A percentile compares a stretch with the other conserved stretches of the same genome.
Evolutionary conservation across 2,329 filamentous ascomycete species (phyloP).

Genomic region (Fusarium setosum): DNA sequence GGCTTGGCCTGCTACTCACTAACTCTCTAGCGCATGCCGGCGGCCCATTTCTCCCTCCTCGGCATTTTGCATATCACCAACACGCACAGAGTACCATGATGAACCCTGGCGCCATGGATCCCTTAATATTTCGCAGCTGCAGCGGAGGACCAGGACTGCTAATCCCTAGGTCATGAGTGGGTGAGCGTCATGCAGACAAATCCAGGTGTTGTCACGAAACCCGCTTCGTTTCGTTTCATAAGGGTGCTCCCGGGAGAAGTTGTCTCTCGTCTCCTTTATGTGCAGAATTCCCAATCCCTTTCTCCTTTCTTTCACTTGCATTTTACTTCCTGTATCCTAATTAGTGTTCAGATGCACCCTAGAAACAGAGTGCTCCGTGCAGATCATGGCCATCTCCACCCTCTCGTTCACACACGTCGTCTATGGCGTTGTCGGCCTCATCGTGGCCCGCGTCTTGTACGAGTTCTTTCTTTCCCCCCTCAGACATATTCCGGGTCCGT

Average conservation of each 20-base stretch:
- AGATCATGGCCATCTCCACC: constrained; percentile 23
- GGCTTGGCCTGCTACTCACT: too few relatives aligned
- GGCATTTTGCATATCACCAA: background rate
- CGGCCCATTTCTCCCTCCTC: background rate
- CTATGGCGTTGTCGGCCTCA: constrained; percentile 10
- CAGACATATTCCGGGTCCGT: constrained; percentile 22
- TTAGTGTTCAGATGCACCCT: background rate
- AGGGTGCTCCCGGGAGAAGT: too few relatives aligned
- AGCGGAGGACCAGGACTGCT: background rate
- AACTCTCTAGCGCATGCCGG: background rate
- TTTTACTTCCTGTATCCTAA: background rate
- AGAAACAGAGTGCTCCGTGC: background rate
- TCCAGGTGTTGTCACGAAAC: too few relatives aligned
- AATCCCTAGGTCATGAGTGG: background rate
- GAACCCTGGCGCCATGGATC: background rate
- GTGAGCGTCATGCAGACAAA: background rate
- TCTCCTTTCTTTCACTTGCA: background rate
- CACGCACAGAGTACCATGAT: background rate
- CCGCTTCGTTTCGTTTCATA: too few relatives aligned
- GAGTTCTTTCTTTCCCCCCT: constrained; percentile 27
- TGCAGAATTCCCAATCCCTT: too few relatives aligned
- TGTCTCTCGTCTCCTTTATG: too few relatives aligned
- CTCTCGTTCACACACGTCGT: constrained; percentile 5
- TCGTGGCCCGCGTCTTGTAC: constrained; percentile 14
- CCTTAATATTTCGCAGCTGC: background rate